Evolutionary conservation across 164 flowering plant genomes (phyloP).

Genomic region (Protea cynaroides): DNA sequence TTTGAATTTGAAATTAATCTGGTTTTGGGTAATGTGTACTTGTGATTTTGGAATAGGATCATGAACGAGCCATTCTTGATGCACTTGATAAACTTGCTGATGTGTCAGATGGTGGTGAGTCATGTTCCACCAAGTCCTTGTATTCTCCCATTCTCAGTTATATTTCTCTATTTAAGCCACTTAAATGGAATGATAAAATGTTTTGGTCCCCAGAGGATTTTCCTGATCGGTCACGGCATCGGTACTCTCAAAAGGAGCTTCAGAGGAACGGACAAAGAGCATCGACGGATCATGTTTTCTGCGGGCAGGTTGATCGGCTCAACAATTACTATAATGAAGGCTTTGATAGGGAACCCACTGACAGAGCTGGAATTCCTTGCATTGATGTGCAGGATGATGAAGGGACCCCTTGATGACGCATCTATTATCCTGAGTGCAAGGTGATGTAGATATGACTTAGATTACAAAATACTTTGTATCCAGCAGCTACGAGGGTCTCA

Average conservation of each 20-base stretch:
- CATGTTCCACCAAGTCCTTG: neutral
- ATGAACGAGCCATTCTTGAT: constrained; percentile 23
- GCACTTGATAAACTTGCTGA: constrained; percentile 25
- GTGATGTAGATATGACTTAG: constrained; percentile 10
- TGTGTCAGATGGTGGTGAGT: constrained; percentile 22
- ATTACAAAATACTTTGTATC: neutral
- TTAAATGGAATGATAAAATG: neutral
- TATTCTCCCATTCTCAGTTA: neutral
- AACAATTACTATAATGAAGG: constrained; percentile 7
- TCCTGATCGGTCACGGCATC: constrained; percentile 6
- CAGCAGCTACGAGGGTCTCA: neutral
- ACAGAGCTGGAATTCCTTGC: constrained; percentile 4
- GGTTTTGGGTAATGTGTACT: neutral
- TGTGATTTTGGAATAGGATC: constrained; percentile 22
- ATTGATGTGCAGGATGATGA: constrained; percentile 5
- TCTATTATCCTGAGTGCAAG: constrained; percentile 1
- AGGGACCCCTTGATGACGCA: constrained; percentile 1
- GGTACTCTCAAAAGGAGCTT: neutral
- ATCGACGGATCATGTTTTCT: neutral
- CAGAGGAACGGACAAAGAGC: neutral
- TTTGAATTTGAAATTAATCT: neutral
- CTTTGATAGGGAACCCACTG: neutral
- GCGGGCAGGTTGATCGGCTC: constrained; percentile 8
- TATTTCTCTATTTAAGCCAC: neutral
- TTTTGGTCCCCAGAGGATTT: constrained; percentile 11